A percentile compares a stretch with the other conserved stretches of the same genome.
Evolutionary conservation across 345 rosid genomes (phyloP).

Genomic region (Citrus maxima): DNA sequence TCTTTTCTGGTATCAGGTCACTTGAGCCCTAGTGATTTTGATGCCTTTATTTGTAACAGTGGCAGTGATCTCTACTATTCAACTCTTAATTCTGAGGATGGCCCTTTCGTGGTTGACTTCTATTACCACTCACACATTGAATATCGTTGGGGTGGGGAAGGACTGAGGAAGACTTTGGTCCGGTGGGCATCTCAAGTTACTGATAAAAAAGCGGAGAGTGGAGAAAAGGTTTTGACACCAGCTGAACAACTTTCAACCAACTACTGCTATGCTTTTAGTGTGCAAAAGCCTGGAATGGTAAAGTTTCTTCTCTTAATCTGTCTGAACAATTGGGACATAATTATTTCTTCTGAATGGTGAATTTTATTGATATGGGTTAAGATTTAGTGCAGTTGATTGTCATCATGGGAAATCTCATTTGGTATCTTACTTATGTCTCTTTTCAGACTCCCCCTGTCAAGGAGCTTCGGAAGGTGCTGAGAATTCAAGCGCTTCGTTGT

Average conservation of each 20-base stretch:
- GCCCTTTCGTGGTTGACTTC: constrained; percentile 74
- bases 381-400: neutral
- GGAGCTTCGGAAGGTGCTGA: constrained; percentile 77
- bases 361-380: neutral
- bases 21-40: constrained; percentile 75
- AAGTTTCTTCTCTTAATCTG: constrained; percentile 4
- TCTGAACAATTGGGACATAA: neutral
- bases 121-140: constrained; percentile 96
- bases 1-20: constrained; percentile 66
- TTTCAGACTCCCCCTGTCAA: constrained; percentile 74
- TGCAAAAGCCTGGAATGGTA: constrained; percentile 67
- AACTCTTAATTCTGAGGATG: constrained; percentile 56
- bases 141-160: constrained; percentile 99
- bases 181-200: constrained; percentile 74
- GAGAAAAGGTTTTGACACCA: constrained; percentile 54
- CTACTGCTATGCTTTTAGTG: constrained; percentile 78
- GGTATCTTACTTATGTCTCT: constrained; percentile 5
- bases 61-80: constrained; percentile 96
- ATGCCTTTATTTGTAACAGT: constrained; percentile 92
- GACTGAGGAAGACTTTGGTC: constrained; percentile 84
- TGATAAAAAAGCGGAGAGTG: constrained; percentile 48
- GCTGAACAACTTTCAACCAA: constrained; percentile 86
- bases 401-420: neutral
- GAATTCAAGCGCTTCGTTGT: constrained; percentile 90
- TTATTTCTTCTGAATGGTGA: constrained; percentile 1